phyloP scores from a whole-genome alignment of 345 rosid species.

The Eucalyptus sp. region DNA sequence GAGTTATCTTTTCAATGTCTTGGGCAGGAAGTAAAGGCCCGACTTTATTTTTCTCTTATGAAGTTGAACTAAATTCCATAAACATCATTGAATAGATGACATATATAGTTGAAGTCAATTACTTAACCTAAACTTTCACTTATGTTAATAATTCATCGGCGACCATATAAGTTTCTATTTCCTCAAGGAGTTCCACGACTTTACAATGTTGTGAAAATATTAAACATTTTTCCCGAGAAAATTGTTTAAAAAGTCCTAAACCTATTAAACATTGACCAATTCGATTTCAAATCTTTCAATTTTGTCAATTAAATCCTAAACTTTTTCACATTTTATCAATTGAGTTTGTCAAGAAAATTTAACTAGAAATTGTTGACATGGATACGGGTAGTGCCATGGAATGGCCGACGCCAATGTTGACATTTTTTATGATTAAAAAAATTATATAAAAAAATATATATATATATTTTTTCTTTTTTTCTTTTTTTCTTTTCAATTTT shows the following conservation, averaged over 20 bases:
- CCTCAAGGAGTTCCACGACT: background rate
- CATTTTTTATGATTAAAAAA: background rate
- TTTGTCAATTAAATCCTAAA: background rate
- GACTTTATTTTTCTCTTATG: background rate
- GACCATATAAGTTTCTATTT: background rate
- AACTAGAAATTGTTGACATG: background rate
- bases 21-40: background rate
- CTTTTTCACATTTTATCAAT: background rate
- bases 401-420: background rate
- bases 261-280: background rate
- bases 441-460: too few relatives aligned
- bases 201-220: background rate
- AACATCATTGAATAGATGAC: background rate
- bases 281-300: too few relatives aligned
- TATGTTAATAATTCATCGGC: background rate
- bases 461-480: rapidly evolving
- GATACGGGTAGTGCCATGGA: background rate
- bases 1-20: background rate
- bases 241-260: background rate
- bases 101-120: background rate
- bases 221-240: background rate
- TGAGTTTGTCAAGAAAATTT: too few relatives aligned
- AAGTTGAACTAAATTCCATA: background rate
- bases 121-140: background rate
- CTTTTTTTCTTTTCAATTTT: background rate